Percentiles rank a stretch among this genome's conserved stretches.
These are phyloP conservation scores for Cynanchum wilfordii DNA, from an alignment of 257 asterid genomes.

Conservation along the genomic window DNA sequence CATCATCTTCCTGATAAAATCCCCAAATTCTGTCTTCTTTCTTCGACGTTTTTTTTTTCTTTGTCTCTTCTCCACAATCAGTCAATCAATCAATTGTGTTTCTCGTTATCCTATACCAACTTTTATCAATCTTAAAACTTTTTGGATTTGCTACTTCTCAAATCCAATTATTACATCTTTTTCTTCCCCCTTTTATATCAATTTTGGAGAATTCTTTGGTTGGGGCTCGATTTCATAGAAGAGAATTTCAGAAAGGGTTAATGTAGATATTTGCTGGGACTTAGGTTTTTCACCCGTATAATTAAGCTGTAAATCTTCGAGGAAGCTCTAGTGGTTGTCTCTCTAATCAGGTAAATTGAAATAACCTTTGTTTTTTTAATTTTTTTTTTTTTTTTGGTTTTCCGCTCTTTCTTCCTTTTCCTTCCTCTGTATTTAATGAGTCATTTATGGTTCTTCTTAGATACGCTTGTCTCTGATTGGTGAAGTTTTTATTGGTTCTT, in stretches of 20 bases:
- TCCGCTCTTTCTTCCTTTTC: neutral
- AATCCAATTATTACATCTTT: neutral
- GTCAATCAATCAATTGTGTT: neutral
- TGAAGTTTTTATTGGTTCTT: neutral
- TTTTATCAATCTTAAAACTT: neutral
- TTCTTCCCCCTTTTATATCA: neutral
- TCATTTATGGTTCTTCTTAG: neutral
- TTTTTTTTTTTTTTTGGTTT: too few relatives aligned
- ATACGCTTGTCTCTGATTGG: neutral
- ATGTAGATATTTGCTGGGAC: slow-evolving; percentile 1
- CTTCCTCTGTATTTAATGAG: neutral
- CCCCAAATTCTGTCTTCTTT: slow-evolving; percentile 3
- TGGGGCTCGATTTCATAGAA: slow-evolving; percentile 1
- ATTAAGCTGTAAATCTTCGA: slow-evolving; percentile 8
- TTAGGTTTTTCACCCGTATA: slow-evolving; percentile 2
- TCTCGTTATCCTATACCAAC: neutral
- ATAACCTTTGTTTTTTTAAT: neutral
- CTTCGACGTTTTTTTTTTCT: neutral
- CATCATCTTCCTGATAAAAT: slow-evolving; percentile 9
- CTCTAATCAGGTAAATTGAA: slow-evolving; percentile 8
- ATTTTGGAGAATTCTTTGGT: neutral
- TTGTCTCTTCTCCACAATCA: neutral
- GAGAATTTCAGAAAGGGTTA: neutral
- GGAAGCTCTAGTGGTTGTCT: neutral
- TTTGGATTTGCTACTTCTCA: neutral